Evolutionary conservation across 2,329 filamentous ascomycete genomes (phyloP).

Genomic region (Ophiosphaerella narmari): DNA sequence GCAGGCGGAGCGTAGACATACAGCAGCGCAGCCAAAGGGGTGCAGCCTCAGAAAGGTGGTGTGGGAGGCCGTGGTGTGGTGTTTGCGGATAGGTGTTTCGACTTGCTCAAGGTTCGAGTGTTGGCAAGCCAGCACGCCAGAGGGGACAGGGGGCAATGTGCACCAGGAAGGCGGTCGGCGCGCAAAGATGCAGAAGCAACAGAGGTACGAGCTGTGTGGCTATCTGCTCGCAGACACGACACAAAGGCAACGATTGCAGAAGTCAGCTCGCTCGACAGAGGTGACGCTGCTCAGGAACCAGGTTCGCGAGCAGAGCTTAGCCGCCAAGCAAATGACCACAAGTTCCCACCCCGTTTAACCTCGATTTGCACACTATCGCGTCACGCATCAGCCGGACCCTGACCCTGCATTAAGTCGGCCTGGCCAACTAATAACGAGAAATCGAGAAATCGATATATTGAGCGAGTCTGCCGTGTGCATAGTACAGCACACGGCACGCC

Average conservation of each 20-base stretch:
- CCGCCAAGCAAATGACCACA: constrained; percentile 1
- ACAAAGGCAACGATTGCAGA: constrained; percentile 7
- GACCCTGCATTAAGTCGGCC: constrained; percentile 1
- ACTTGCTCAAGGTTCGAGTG: constrained; percentile 3
- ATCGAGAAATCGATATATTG: too few species aligned
- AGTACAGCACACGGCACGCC: too few species aligned
- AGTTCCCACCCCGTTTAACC: not conserved
- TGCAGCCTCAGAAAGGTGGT: not conserved
- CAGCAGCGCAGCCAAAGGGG: constrained; percentile 1
- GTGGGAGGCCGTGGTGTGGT: too few species aligned
- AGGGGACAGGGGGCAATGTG: constrained; percentile 5
- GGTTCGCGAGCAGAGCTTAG: constrained; percentile 3
- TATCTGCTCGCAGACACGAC: constrained; percentile 11
- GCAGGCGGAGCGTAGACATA: constrained; percentile 5
- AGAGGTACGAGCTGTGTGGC: not conserved
- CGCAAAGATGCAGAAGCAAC: not conserved
- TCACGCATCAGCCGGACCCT: not conserved
- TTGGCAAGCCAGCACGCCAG: constrained; percentile 1
- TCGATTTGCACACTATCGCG: constrained; percentile 2
- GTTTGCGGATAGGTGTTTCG: constrained; percentile 8
- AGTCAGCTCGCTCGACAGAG: not conserved
- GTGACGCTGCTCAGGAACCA: constrained; percentile 15
- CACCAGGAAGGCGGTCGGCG: not conserved
- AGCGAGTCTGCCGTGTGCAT: too few species aligned
- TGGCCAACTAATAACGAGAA: not conserved